A percentile compares a stretch with the other conserved stretches of the same genome.
Conservation (phyloP, 805 yeast species). For the Barnettozyma vustinii region DNA sequence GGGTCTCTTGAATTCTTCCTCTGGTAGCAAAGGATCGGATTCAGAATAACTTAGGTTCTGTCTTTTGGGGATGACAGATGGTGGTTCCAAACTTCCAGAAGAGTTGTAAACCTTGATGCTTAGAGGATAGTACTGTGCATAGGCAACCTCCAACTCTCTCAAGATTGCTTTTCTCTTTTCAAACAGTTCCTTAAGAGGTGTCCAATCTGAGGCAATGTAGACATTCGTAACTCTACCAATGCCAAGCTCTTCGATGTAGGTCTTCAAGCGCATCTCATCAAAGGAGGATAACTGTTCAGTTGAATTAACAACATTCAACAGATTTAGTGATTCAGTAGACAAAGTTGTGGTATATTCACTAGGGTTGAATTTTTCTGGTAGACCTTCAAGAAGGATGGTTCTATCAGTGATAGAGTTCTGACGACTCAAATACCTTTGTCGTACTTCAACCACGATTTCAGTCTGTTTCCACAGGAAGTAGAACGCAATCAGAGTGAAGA, state of each 20-base stretch:
- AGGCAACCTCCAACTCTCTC: slow-evolving; percentile 54
- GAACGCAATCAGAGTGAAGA: slow-evolving; percentile 68
- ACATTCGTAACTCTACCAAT: slow-evolving; percentile 78
- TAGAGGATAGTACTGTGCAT: slow-evolving; percentile 18
- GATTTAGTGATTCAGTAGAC: slow-evolving; percentile 10
- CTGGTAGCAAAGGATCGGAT: slow-evolving; percentile 4
- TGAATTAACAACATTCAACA: neutral
- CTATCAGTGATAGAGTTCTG: slow-evolving; percentile 90
- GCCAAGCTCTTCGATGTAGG: slow-evolving; percentile 70
- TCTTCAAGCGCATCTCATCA: slow-evolving; percentile 59
- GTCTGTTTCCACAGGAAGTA: slow-evolving; percentile 67
- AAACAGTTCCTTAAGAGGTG: slow-evolving; percentile 56
- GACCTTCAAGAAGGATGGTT: slow-evolving; percentile 81
- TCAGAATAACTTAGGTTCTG: slow-evolving; percentile 3
- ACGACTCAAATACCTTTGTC: slow-evolving; percentile 79
- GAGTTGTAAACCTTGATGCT: slow-evolving; percentile 21
- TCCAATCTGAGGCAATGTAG: slow-evolving; percentile 85
- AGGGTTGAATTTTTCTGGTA: slow-evolving; percentile 69
- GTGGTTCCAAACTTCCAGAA: slow-evolving; percentile 23
- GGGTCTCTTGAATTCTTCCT: slow-evolving; percentile 14
- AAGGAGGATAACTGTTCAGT: slow-evolving; percentile 7
- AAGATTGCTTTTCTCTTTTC: slow-evolving; percentile 49
- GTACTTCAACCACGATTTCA: slow-evolving; percentile 60
- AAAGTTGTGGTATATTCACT: slow-evolving; percentile 16
- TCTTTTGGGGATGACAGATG: slow-evolving; percentile 17